Evolutionary conservation across 345 rosid species (phyloP), one percentile per base, ranked within the genome.

Genomic region (Populus euphratica): DNA sequence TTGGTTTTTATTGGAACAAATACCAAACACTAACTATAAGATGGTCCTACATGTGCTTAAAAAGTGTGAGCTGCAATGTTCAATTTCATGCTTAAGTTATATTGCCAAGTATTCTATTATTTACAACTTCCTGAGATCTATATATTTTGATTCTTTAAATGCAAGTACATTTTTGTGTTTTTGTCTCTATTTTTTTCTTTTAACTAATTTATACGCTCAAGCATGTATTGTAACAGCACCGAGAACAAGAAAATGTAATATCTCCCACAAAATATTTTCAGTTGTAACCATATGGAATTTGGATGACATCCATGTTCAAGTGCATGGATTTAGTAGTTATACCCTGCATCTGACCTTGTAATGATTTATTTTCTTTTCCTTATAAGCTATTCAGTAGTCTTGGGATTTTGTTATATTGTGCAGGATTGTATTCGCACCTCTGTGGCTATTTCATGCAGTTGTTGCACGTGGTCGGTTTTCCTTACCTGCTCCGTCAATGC

Each of bases 391-490:
- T 72, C 49, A 52, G 39, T 16, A 44, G 17, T 44, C 50, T 54
- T 70, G 50, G 20, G 31, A 11, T 71, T 23, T 78, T 7, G 27
- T 76, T 76, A 69, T 76, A 21, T 83, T 70, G 41, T 70, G 85
- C 89, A 94, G 98, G 98, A 74, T 81, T 75, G 70, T 89, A 77
- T 92, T 91, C 82, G 77, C 90, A 78, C 94, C 98, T 61, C 79
- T 92, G 23, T 91, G 93, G 97, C 56, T 92, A 64, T 94, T 94
- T 88, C 98, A 92, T 82, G 87, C 81, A n/a, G 92, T 88, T 35
- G 90, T 86, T 71, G 92, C 97, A 21, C 91, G 97, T 36, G 94
- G 97, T 76, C 88, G 97, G 85, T 92, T 94, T 88, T 94, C 98
- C 11, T 77, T 94, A 73, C 98, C 98, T 52, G 97, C 97, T 81